A percentile compares a stretch with the other conserved stretches of the same genome.
phyloP scores from a whole-genome alignment of 108 stramenopile genomes.

The Fistulifera pelliculosa region DNA sequence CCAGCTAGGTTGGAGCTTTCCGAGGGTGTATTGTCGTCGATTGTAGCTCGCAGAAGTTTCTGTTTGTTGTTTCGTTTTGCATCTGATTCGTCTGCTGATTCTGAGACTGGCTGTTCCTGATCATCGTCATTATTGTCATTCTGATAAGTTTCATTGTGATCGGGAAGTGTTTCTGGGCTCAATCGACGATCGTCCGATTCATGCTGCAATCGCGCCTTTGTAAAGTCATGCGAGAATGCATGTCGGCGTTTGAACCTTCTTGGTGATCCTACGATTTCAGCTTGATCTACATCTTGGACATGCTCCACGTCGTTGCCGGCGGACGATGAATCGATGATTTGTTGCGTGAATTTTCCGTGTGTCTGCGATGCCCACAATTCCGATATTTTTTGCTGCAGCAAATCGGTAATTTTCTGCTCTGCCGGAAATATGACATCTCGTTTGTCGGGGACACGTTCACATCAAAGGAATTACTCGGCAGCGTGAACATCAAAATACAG shows the following conservation, averaged over 20 bases:
- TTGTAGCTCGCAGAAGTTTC: neutral
- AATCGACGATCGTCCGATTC: constrained; percentile 18
- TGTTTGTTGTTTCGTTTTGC: neutral
- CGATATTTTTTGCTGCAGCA: constrained; percentile 37
- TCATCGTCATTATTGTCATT: neutral
- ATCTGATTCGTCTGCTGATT: constrained; percentile 1
- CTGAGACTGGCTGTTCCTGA: neutral
- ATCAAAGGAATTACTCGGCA: constrained; percentile 84
- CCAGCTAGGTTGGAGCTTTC: too few relatives aligned
- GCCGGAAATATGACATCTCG: constrained; percentile 83
- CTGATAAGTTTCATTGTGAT: neutral
- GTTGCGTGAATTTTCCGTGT: constrained; percentile 43
- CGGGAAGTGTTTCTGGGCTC: too few relatives aligned
- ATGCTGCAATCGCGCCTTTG: constrained; percentile 38
- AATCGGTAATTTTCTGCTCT: constrained; percentile 43
- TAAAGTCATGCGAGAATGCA: constrained; percentile 39
- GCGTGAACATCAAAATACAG: constrained; percentile 63
- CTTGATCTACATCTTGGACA: constrained; percentile 4
- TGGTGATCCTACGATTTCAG: neutral
- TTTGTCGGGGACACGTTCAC: constrained; percentile 97
- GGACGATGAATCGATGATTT: neutral
- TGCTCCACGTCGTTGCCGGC: neutral
- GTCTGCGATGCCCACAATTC: constrained; percentile 47
- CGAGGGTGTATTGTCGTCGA: too few relatives aligned
- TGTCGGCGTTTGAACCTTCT: constrained; percentile 30